Conservation (phyloP, 208 protist genomes). For the Trypanosoma theileri region DNA sequence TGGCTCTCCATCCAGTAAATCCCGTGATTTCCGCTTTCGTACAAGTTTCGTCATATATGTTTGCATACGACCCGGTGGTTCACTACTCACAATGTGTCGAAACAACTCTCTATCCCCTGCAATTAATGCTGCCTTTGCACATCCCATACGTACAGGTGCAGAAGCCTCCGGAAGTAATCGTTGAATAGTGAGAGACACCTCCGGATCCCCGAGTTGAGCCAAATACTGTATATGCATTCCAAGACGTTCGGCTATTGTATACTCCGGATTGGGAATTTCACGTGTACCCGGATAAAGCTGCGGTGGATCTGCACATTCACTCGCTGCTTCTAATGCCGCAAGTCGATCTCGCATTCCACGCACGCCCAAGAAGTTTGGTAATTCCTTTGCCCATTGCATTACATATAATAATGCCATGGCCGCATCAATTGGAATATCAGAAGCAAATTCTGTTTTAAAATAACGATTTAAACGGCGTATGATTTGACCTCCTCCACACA, state of each 20-base stretch:
- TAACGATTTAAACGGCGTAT: constrained; percentile 66
- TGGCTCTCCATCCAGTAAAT: constrained; percentile 79
- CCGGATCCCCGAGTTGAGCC: constrained; percentile 75
- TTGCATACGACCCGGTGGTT: constrained; percentile 87
- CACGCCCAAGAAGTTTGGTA: constrained; percentile 68
- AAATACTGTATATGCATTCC: constrained; percentile 92
- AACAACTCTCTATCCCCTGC: constrained; percentile 83
- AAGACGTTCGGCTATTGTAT: constrained; percentile 75
- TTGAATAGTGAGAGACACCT: constrained; percentile 57
- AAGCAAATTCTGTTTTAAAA: constrained; percentile 80
- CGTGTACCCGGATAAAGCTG: constrained; percentile 82
- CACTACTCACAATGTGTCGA: constrained; percentile 75
- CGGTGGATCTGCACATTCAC: constrained; percentile 23
- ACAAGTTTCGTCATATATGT: constrained; percentile 87
- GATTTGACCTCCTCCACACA: constrained; percentile 68
- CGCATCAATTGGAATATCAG: constrained; percentile 79
- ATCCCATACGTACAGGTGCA: constrained; percentile 88
- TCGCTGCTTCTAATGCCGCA: constrained; percentile 55
- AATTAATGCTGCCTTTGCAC: constrained; percentile 89
- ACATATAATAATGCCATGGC: constrained; percentile 66
- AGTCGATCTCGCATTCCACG: constrained; percentile 81
- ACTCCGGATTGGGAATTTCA: constrained; percentile 90
- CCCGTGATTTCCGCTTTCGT: constrained; percentile 85
- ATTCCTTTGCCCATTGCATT: constrained; percentile 69
- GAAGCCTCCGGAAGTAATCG: constrained; percentile 45